Base-by-base conservation (phyloP, 805 yeast genomes). In the Kodamaea nitidulidarum region DNA sequence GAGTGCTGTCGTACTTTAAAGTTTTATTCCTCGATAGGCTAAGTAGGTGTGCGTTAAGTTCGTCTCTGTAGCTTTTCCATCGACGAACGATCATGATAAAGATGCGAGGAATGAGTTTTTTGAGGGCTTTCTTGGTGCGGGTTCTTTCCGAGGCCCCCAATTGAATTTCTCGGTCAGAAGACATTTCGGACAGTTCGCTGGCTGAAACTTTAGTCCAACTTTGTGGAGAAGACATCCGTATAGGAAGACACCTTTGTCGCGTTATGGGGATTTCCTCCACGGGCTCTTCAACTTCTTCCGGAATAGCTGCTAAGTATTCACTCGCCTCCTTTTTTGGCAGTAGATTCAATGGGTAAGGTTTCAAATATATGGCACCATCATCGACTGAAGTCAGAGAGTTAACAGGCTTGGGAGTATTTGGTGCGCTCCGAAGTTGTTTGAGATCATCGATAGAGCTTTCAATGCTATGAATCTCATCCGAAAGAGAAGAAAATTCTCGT, bases 321-420 rank as follows among this genome's bases (percentile, higher is more conserved):
- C 12, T 17, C 4, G 3, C 7, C 20, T 32, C 33, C 3, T 31
- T 29, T 7, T 16, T 24, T 3, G 35, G 35, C 21, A 32, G 26
- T 11, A 48, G 38, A 32, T 48, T 51, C 18, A 53, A 46, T 1
- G 58, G 58, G 41, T 51, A 53, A 3, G 58, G 58, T 25, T 42
- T 47, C 11, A 49, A 20, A 21, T 35, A 39, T 6, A 38, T 33
- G 7, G 38, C n/a, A 25, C 22, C 22, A 20, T 20, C 22, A 20
- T 6, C 27, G 27, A n/a, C n/a, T 7, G 12, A n/a, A 10, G 4
- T 10, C 11, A 10, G 27, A 9, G 27, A 25, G 24, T 7, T 21
- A 9, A 21, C 24, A 7, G 8, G 7, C 9, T 21, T 21, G 24
- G 8, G 24, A n/a, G 27, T 6, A n/a, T 25, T 8, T 20, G 22